phyloP scores from a whole-genome alignment of 225 moss, liverwort and hornwort species.

The Physcomitrium patens region DNA sequence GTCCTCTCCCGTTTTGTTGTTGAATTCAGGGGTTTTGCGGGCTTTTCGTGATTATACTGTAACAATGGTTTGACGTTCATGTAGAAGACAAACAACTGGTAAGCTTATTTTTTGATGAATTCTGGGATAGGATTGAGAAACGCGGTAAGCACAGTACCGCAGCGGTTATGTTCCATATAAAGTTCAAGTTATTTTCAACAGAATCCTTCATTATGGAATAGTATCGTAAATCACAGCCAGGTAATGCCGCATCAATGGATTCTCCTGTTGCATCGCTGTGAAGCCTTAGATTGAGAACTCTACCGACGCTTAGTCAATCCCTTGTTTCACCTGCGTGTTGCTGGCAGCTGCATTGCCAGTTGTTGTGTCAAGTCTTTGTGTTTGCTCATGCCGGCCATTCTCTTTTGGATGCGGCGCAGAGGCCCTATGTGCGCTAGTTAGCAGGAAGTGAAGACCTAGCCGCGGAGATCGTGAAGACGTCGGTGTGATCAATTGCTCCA shows the following conservation, averaged over 20 bases:
- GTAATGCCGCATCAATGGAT: background rate
- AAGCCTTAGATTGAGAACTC: background rate
- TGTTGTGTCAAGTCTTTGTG: background rate
- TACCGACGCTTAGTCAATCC: background rate
- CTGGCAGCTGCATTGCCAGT: background rate
- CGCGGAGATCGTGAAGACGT: conserved; percentile 11
- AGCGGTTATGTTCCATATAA: background rate
- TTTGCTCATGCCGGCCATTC: background rate
- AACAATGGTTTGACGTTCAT: too few relatives aligned
- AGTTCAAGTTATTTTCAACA: background rate
- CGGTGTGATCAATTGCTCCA: background rate
- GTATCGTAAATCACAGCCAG: background rate
- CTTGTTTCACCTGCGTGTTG: background rate
- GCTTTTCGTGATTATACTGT: too few relatives aligned
- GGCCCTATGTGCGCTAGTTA: background rate
- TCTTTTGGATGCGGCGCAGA: too few relatives aligned
- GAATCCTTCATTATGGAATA: background rate
- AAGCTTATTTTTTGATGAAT: too few relatives aligned
- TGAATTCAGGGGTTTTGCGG: too few relatives aligned
- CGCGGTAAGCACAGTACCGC: background rate
- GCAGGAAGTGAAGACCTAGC: conserved; percentile 17
- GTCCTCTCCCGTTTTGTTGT: too few relatives aligned
- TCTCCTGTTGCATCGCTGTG: background rate
- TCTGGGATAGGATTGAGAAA: background rate
- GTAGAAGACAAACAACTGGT: too few relatives aligned